A percentile compares a stretch with the other conserved stretches of the same genome.
phyloP scores from a whole-genome alignment of 2,329 filamentous ascomycete species.

The Sclerotinia nivalis region DNA sequence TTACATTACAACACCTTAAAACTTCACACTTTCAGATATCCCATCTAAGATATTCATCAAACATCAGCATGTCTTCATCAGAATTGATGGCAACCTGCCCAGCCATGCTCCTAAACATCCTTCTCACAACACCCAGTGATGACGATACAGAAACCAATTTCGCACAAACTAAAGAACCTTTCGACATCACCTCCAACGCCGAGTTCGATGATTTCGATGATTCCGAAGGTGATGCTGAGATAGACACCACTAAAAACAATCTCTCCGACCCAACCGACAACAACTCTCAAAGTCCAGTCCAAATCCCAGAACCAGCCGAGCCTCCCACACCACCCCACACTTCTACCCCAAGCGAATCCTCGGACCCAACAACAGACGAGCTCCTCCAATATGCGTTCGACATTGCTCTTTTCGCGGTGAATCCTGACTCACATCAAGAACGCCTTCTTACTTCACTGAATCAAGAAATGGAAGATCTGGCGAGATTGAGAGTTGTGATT shows the following conservation, averaged over 20 bases:
- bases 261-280: too few relatives aligned
- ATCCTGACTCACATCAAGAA: accelerated
- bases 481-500: not conserved
- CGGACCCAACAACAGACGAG: not conserved
- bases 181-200: not conserved
- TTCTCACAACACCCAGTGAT: not conserved
- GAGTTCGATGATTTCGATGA: not conserved
- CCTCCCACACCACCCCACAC: not conserved
- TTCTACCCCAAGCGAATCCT: not conserved
- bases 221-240: not conserved
- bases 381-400: not conserved
- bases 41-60: not conserved
- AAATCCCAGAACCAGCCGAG: not conserved
- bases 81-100: too few relatives aligned
- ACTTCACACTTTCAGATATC: not conserved
- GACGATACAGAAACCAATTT: not conserved
- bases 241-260: not conserved
- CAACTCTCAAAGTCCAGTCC: not conserved
- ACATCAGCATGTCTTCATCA: not conserved
- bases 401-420: not conserved
- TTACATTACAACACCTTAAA: too few relatives aligned
- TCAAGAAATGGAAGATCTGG: not conserved
- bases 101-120: accelerated
- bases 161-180: not conserved
- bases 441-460: accelerated